Conservation (phyloP, 2,329 filamentous ascomycete species). For the Ascochyta clinopodiicola region DNA sequence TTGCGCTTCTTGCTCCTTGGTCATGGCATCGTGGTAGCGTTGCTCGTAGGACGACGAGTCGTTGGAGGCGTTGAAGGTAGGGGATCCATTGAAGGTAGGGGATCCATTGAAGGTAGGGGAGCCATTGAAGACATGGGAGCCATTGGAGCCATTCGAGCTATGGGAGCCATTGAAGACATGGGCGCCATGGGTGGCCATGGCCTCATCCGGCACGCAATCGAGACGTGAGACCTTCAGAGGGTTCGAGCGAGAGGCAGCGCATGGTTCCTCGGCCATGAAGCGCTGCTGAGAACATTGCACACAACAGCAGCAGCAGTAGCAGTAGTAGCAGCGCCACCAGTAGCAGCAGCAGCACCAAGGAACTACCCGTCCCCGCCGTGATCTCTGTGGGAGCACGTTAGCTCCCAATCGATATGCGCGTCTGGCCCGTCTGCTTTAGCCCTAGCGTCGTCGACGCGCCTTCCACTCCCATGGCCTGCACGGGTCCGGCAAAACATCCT, state of each 20-base stretch:
- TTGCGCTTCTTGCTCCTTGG: constrained; percentile 9
- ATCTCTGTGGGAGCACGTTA: neutral
- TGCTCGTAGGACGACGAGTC: neutral
- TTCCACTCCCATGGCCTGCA: no score
- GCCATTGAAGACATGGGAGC: neutral
- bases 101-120: no score
- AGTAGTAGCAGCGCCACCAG: no score
- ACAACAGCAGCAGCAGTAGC: neutral
- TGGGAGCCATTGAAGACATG: neutral
- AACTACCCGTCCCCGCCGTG: neutral
- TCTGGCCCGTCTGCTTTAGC: constrained; percentile 2
- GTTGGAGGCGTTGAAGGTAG: no score
- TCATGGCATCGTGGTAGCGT: constrained; percentile 15
- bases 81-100: no score
- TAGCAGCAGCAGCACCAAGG: neutral
- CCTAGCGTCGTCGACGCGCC: neutral
- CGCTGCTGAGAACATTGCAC: neutral
- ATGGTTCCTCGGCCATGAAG: neutral
- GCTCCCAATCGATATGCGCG: constrained; percentile 1
- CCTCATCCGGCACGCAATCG: neutral
- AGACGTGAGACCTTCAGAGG: neutral
- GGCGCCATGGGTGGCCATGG: neutral
- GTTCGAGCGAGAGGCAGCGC: neutral
- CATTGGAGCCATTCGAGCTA: neutral
- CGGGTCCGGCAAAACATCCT: no score